Conservation (phyloP, 2,329 filamentous ascomycete genomes). For the Nemania bipapillata region DNA sequence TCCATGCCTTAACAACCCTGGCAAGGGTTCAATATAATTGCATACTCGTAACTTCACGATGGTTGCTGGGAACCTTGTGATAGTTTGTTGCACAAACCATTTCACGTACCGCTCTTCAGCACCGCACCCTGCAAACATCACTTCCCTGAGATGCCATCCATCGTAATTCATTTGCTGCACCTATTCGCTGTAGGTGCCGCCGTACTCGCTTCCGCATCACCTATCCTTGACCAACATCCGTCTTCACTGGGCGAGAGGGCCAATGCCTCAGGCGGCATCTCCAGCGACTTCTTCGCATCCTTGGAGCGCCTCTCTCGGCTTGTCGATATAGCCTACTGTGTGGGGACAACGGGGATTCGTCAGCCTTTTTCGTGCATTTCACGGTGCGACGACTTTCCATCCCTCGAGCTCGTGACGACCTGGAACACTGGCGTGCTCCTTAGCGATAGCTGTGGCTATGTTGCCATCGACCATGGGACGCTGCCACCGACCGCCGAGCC, state of each 20-base stretch:
- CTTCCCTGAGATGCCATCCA: constrained; percentile 31
- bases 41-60: constrained; percentile 16
- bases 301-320: constrained; percentile 90
- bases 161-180: constrained; percentile 25
- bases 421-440: constrained; percentile 92
- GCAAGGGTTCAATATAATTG: background rate
- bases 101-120: background rate
- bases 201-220: constrained; percentile 34
- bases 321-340: constrained; percentile 94
- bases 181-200: constrained; percentile 28
- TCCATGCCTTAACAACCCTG: background rate
- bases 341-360: constrained; percentile 82
- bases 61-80: constrained; percentile 14
- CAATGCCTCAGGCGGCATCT: constrained; percentile 56
- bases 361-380: constrained; percentile 87
- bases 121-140: constrained; percentile 18
- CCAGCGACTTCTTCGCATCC: constrained; percentile 75
- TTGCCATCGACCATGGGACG: constrained; percentile 81
- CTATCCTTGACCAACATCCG: constrained; percentile 30
- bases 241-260: constrained; percentile 25
- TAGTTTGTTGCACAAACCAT: constrained; percentile 5
- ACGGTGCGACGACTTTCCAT: constrained; percentile 84
- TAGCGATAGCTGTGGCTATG: constrained; percentile 92
- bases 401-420: constrained; percentile 80
- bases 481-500: constrained; percentile 31